A percentile compares a stretch with the other conserved stretches of the same genome.
Conservation (phyloP, 2,329 filamentous ascomycete species). For the Knoxdaviesia capensis region DNA sequence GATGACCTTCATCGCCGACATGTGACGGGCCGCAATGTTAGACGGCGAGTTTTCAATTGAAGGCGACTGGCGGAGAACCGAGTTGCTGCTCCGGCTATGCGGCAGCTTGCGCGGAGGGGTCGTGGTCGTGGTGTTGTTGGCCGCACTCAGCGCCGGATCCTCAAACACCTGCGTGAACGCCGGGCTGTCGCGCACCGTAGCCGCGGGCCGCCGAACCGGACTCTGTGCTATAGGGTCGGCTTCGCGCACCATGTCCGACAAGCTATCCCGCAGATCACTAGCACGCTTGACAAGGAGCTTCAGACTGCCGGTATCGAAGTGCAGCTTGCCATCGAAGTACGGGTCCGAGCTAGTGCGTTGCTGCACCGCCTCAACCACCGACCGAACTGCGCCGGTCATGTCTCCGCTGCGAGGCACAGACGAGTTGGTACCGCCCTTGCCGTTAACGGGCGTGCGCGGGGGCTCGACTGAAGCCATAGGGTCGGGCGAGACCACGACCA, state of each 20-base stretch:
- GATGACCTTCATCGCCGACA: neutral
- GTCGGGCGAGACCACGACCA: too few species aligned
- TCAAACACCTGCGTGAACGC: slow-evolving; percentile 48
- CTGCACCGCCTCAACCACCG: slow-evolving; percentile 45
- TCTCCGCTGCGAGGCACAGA: slow-evolving; percentile 13
- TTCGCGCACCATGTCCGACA: slow-evolving; percentile 38
- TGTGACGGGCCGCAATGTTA: slow-evolving; percentile 12
- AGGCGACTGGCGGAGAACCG: slow-evolving; percentile 21
- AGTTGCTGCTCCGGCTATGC: slow-evolving; percentile 33
- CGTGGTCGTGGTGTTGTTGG: slow-evolving; percentile 5
- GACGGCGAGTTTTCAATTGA: slow-evolving; percentile 33
- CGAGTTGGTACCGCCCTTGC: slow-evolving; percentile 1
- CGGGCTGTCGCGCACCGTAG: slow-evolving; percentile 29
- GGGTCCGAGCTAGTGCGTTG: slow-evolving; percentile 25
- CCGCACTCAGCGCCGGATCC: slow-evolving; percentile 23
- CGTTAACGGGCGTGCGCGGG: slow-evolving; percentile 21
- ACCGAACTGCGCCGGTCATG: slow-evolving; percentile 31
- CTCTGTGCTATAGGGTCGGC: slow-evolving; percentile 30
- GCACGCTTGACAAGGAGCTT: slow-evolving; percentile 44
- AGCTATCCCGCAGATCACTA: slow-evolving; percentile 33
- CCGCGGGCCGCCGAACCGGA: slow-evolving; percentile 27
- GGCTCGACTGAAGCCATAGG: slow-evolving; percentile 10
- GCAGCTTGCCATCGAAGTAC: slow-evolving; percentile 27
- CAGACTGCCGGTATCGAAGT: slow-evolving; percentile 50
- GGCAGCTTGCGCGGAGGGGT: slow-evolving; percentile 30